A percentile compares a stretch with the other conserved stretches of the same genome.
phyloP scores from a whole-genome alignment of 495 filamentous ascomycete species.

The Elaphomyces granulatus region DNA sequence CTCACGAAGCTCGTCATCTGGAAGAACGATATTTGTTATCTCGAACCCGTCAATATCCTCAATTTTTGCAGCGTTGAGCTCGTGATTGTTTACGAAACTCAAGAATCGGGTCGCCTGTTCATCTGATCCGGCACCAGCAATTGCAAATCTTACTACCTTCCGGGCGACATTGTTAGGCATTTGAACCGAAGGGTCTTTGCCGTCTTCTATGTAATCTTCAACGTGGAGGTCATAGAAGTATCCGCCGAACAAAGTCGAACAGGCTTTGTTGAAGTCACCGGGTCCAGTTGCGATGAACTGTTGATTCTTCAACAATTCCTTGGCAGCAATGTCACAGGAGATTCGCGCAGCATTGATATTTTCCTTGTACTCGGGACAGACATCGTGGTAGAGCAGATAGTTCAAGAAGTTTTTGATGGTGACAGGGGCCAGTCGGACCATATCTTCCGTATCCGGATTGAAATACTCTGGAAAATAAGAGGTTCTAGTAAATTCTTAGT shows the following conservation, averaged over 20 bases:
- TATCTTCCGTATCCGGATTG: slow-evolving; percentile 30
- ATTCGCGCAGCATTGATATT: slow-evolving; percentile 50
- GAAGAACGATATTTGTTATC: slow-evolving; percentile 31
- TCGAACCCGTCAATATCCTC: slow-evolving; percentile 42
- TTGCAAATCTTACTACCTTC: slow-evolving; percentile 29
- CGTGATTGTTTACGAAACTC: slow-evolving; percentile 9
- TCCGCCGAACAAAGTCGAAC: slow-evolving; percentile 45
- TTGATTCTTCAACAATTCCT: slow-evolving; percentile 46
- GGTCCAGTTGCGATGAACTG: slow-evolving; percentile 40
- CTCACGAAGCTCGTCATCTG: slow-evolving; percentile 20
- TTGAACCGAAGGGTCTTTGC: slow-evolving; percentile 15
- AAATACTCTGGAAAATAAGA: slow-evolving; percentile 34
- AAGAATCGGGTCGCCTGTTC: slow-evolving; percentile 21
- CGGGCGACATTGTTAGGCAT: slow-evolving; percentile 26
- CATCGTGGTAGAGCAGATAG: slow-evolving; percentile 70
- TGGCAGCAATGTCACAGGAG: slow-evolving; percentile 52
- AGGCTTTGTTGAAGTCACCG: slow-evolving; percentile 60
- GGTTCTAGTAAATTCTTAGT: slow-evolving; percentile 15
- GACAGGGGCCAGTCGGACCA: slow-evolving; percentile 36
- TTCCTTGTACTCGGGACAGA: slow-evolving; percentile 63
- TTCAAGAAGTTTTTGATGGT: slow-evolving; percentile 79
- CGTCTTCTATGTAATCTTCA: slow-evolving; percentile 17
- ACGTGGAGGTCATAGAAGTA: slow-evolving; percentile 23
- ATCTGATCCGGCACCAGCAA: slow-evolving; percentile 29
- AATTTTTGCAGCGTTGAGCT: slow-evolving; percentile 20